phyloP scores from a whole-genome alignment of 306 rosid species.

The Prosopis cineraria region DNA sequence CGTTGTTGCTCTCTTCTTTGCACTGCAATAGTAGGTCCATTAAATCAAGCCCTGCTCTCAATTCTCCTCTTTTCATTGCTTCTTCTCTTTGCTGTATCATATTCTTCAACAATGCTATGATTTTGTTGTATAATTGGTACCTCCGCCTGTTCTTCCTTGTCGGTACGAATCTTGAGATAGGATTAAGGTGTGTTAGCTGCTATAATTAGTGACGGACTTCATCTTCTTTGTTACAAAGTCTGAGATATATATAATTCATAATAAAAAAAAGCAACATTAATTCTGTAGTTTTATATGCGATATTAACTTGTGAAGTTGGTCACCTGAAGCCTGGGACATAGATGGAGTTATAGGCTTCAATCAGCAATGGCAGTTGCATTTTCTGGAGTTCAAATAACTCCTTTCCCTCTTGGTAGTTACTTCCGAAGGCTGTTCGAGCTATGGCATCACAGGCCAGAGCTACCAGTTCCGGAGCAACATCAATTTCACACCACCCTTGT shows the following conservation, averaged over 20 bases:
- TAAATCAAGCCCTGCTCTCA: constrained; percentile 37
- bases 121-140: constrained; percentile 40
- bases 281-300: neutral
- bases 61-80: constrained; percentile 30
- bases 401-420: constrained; percentile 52
- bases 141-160: constrained; percentile 48
- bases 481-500: constrained; percentile 47
- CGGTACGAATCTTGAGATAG: constrained; percentile 43
- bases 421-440: constrained; percentile 54
- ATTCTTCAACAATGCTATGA: constrained; percentile 36
- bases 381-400: constrained; percentile 49
- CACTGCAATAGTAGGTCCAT: constrained; percentile 42
- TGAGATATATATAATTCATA: neutral
- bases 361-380: constrained; percentile 35
- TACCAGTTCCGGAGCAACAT: constrained; percentile 41
- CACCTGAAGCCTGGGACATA: constrained; percentile 58
- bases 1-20: constrained; percentile 29
- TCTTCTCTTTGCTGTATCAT: constrained; percentile 43
- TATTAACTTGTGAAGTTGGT: neutral
- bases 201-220: neutral
- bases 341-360: constrained; percentile 40
- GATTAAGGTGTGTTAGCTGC: neutral
- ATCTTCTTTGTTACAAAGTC: neutral
- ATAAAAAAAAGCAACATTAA: neutral
- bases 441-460: constrained; percentile 43